Base-by-base conservation (phyloP, 2,329 filamentous ascomycete species). In the Drechslerella dactyloides region DNA sequence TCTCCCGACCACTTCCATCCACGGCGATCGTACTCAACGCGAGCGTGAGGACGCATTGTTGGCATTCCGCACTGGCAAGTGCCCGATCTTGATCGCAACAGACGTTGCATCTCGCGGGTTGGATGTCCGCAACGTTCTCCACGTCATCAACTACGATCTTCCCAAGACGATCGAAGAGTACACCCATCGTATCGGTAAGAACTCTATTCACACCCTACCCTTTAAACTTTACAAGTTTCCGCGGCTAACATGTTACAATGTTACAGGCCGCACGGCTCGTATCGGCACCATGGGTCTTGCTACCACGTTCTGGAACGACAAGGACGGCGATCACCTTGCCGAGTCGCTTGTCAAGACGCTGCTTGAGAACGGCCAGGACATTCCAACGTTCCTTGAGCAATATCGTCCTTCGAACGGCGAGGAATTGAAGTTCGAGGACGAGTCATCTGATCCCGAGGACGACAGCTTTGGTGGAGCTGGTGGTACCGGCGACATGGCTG, bases 131-230 rank as follows among this genome's bases (percentile, higher is more conserved):
- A 91, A 94, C 74, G 89, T 97, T 4, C 87, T 88, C 82, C 91
- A 96, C 74, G 90, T 99, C 70, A 89, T 99, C 84, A 97, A 99
- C 81, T 97, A 88, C 76, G 93, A 97, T 73, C 82, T 97, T 1
- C 85, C 93, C 75, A 92, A 91, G n/a, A 93, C 93, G 1, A 96
- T 97, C 63, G 87, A 90, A 54, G 94, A 97, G 79, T 99, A 97
- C 76, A 87, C 90, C 24, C 94, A 99, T 78, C 91, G 94, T 11
- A 97, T 97, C 78, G 94, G 90, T 91, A 86, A 80, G 84, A 77
- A 2, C n/a, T 35, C 27, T 33, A 33, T 17, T 50, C 50, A 3
- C 4, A 27, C 19, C n/a, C n/a, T n/a, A n/a, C n/a, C n/a, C n/a
- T n/a, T n/a, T n/a, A n/a, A n/a, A n/a, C n/a, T n/a, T n/a, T n/a